phyloP scores from a whole-genome alignment of 768 basidiomycete species.

The Gloeophyllum trabeum region DNA sequence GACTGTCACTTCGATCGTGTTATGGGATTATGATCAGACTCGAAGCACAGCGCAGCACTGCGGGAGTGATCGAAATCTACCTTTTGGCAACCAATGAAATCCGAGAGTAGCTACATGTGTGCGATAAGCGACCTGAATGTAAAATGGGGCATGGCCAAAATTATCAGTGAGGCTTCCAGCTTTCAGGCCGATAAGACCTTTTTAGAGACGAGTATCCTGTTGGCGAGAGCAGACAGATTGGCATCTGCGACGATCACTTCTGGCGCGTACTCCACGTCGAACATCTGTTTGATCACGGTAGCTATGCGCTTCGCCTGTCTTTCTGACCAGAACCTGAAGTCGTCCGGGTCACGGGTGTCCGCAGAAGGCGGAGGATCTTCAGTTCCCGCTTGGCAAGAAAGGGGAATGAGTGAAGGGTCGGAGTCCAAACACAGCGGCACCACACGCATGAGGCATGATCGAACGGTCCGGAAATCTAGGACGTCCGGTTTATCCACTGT shows the following conservation, averaged over 20 bases:
- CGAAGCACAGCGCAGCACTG: too few species aligned
- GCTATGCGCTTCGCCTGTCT: conserved; percentile 86
- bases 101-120: too few species aligned
- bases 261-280: conserved; percentile 79
- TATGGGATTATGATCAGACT: too few species aligned
- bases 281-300: conserved; percentile 64
- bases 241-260: conserved; percentile 93
- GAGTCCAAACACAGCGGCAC: conserved; percentile 83
- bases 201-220: conserved; percentile 72
- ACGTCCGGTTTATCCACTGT: conserved; percentile 60
- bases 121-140: too few species aligned
- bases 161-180: too few species aligned
- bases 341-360: conserved; percentile 65
- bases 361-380: conserved; percentile 5
- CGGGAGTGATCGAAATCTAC: too few species aligned
- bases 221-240: conserved; percentile 76
- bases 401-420: conserved; percentile 72
- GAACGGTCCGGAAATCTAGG: conserved; percentile 55
- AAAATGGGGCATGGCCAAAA: too few species aligned
- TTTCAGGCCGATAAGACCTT: conserved; percentile 24
- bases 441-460: conserved; percentile 56
- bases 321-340: conserved; percentile 91
- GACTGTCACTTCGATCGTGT: too few species aligned
- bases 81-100: too few species aligned
- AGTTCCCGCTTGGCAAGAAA: conserved; percentile 37